phyloP scores from a whole-genome alignment of 768 basidiomycete genomes.

The Botryobasidium botryosum region DNA sequence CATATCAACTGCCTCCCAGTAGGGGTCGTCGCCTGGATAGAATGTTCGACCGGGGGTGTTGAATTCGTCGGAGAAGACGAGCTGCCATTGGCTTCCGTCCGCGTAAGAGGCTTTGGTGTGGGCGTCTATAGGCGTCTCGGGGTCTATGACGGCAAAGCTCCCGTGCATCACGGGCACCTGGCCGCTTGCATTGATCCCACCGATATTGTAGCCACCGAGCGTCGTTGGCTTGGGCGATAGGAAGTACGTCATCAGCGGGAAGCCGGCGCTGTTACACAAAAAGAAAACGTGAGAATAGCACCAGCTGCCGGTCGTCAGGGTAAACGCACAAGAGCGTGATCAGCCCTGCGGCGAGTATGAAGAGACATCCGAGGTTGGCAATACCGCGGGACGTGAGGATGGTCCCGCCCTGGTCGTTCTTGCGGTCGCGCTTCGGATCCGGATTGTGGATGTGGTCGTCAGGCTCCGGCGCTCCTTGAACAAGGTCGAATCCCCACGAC shows the following conservation, averaged over 20 bases:
- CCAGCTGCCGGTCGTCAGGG: no score
- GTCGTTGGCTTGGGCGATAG: constrained; percentile 10
- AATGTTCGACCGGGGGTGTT: constrained; percentile 20
- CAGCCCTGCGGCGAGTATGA: constrained; percentile 31
- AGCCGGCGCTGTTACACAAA: constrained; percentile 22
- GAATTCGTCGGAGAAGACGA: constrained; percentile 26
- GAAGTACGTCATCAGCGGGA: constrained; percentile 21
- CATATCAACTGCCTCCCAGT: constrained; percentile 24
- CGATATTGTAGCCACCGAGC: constrained; percentile 23
- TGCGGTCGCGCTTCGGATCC: constrained; percentile 44
- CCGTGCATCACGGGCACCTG: constrained; percentile 21
- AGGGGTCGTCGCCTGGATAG: constrained; percentile 25
- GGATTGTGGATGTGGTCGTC: constrained; percentile 65
- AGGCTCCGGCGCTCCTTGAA: constrained; percentile 36
- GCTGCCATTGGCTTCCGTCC: constrained; percentile 17
- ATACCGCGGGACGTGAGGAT: constrained; percentile 55
- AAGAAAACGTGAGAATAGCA: no score
- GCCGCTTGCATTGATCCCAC: constrained; percentile 24
- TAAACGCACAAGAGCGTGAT: constrained; percentile 33
- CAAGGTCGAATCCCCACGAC: constrained; percentile 54
- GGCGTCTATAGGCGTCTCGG: constrained; percentile 20
- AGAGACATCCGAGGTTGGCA: constrained; percentile 52
- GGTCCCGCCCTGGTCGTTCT: constrained; percentile 37
- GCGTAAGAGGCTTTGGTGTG: constrained; percentile 18
- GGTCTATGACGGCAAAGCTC: constrained; percentile 21